Conservation (phyloP, 768 basidiomycete species). For the Tricholoma bakamatsutake region DNA sequence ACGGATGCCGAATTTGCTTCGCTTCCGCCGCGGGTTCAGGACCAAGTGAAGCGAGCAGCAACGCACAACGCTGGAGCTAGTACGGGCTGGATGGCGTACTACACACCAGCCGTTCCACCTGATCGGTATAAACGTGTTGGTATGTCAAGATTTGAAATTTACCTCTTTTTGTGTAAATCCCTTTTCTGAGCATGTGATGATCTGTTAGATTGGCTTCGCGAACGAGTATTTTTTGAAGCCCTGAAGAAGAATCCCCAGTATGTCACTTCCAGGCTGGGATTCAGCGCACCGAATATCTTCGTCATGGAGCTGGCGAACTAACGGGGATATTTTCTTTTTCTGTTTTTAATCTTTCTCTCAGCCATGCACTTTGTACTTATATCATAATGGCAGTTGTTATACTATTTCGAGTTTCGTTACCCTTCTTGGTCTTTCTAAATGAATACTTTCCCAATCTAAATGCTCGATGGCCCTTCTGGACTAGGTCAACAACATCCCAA, state of each 20-base stretch:
- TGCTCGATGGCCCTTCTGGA: too few relatives aligned
- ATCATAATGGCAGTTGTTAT: background rate
- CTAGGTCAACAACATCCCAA: too few relatives aligned
- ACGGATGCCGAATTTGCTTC: conserved; percentile 60
- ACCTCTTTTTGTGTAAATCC: background rate
- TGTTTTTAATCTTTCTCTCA: background rate
- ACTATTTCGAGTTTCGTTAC: background rate
- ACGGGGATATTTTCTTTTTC: conserved; percentile 5
- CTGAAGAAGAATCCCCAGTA: conserved; percentile 58
- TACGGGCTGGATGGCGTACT: conserved; percentile 33
- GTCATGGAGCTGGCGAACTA: conserved; percentile 58
- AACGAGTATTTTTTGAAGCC: conserved; percentile 64
- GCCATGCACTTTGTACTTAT: background rate
- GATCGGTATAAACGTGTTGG: conserved; percentile 58
- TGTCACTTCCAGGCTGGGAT: conserved; percentile 56
- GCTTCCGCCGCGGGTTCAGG: conserved; percentile 60
- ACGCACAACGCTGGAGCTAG: conserved; percentile 25
- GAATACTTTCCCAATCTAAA: background rate
- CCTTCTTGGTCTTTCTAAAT: background rate
- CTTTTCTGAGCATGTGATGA: background rate
- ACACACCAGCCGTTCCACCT: conserved; percentile 40
- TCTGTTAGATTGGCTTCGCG: conserved; percentile 67
- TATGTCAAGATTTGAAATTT: conserved; percentile 27
- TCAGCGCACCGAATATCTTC: conserved; percentile 74
- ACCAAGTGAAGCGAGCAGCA: conserved; percentile 63